A percentile compares a stretch with the other conserved stretches of the same genome.
phyloP scores from a whole-genome alignment of 2,329 filamentous ascomycete species.

The Exserohilum turcica region DNA sequence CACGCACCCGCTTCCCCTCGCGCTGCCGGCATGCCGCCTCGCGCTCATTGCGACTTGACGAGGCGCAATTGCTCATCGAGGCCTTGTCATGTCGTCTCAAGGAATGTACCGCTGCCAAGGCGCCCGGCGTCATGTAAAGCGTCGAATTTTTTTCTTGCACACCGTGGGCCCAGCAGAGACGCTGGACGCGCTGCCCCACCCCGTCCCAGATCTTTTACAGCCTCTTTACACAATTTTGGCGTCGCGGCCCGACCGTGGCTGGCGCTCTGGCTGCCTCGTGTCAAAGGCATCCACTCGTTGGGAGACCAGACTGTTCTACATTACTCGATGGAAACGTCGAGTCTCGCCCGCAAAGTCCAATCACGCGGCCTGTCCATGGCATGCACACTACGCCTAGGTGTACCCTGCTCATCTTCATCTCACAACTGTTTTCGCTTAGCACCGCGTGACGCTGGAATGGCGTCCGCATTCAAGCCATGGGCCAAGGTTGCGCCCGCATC shows the following conservation, averaged over 20 bases:
- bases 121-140: constrained; percentile 36
- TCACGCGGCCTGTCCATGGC: constrained; percentile 9
- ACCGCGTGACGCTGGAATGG: constrained; percentile 14
- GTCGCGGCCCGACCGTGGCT: constrained; percentile 22
- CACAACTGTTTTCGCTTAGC: constrained; percentile 36
- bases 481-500: constrained; percentile 8
- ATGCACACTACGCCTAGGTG: too few relatives aligned
- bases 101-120: constrained; percentile 35
- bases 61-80: constrained; percentile 29
- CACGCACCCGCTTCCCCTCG: neutral
- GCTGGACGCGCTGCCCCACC: constrained; percentile 31
- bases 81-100: constrained; percentile 19
- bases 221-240: constrained; percentile 31
- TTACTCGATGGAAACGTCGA: constrained; percentile 29
- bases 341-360: constrained; percentile 11
- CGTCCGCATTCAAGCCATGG: constrained; percentile 12
- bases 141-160: constrained; percentile 28
- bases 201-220: constrained; percentile 26
- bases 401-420: constrained; percentile 25
- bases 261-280: constrained; percentile 19
- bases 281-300: constrained; percentile 37
- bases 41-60: constrained; percentile 10
- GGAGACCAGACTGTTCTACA: constrained; percentile 36
- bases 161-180: constrained; percentile 23
- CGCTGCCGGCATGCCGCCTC: neutral